phyloP scores from a whole-genome alignment of 495 filamentous ascomycete species.

The Talaromyces nanjingensis region DNA sequence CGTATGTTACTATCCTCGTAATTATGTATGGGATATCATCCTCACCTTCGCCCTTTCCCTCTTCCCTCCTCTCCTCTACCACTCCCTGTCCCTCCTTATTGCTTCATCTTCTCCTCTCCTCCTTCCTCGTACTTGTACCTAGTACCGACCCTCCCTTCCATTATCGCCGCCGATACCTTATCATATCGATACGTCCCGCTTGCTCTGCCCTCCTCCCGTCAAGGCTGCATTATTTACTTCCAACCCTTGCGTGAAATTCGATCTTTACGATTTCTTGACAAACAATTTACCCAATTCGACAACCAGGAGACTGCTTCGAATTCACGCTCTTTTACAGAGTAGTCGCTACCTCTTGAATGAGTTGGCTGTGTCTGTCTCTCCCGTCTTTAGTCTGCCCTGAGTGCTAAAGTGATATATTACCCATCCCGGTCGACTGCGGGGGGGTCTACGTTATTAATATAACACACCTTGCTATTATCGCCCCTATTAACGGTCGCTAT shows the following conservation, averaged over 20 bases:
- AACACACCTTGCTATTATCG: neutral
- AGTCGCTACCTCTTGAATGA: slow-evolving; percentile 4
- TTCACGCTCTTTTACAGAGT: neutral
- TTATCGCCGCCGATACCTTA: neutral
- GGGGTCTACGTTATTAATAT: neutral
- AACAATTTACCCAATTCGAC: neutral
- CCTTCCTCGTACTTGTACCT: neutral
- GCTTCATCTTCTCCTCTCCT: neutral
- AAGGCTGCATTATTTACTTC: slow-evolving; percentile 1
- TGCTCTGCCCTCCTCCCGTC: neutral
- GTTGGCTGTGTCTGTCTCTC: slow-evolving; percentile 6
- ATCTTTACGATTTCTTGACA: neutral
- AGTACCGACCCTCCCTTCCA: neutral
- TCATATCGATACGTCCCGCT: neutral
- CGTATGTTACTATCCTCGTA: no score
- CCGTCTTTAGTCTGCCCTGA: neutral
- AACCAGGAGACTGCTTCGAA: neutral
- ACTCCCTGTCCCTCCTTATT: neutral
- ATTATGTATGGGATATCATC: neutral
- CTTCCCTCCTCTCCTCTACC: neutral
- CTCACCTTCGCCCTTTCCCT: neutral
- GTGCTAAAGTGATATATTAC: neutral
- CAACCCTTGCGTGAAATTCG: slow-evolving; percentile 4
- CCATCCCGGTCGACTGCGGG: neutral
- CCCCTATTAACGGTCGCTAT: neutral